Evolutionary conservation across 2,329 filamentous ascomycete genomes (phyloP).

Genomic region (Penicillium glabrum): DNA sequence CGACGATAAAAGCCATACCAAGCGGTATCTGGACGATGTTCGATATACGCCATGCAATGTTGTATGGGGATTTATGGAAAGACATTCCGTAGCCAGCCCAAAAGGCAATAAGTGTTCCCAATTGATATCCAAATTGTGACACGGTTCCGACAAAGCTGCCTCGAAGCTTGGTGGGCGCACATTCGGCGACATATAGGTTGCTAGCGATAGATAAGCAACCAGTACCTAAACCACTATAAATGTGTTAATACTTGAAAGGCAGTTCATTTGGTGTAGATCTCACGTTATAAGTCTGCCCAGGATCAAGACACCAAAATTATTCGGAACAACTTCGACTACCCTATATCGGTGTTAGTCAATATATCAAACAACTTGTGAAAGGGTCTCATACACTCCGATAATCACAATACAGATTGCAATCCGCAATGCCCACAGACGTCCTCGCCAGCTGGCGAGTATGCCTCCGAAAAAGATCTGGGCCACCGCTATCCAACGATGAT

Average conservation of each 20-base stretch:
- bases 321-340: constrained; percentile 43
- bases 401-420: constrained; percentile 43
- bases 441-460: constrained; percentile 37
- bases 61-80: constrained; percentile 41
- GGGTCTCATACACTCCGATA: constrained; percentile 33
- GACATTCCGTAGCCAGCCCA: constrained; percentile 48
- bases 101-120: constrained; percentile 47
- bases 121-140: constrained; percentile 38
- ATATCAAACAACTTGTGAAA: too few relatives aligned
- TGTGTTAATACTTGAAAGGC: not conserved
- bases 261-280: constrained; percentile 1
- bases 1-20: constrained; percentile 36
- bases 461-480: constrained; percentile 44
- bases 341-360: constrained; percentile 13
- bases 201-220: constrained; percentile 46
- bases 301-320: constrained; percentile 43
- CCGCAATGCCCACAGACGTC: constrained; percentile 42
- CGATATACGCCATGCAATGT: constrained; percentile 46
- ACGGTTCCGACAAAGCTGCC: constrained; percentile 39
- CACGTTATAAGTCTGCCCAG: constrained; percentile 42
- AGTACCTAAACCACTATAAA: constrained; percentile 39
- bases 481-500: constrained; percentile 22
- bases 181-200: constrained; percentile 46
- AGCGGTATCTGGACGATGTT: constrained; percentile 46
- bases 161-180: constrained; percentile 39